Conservation (phyloP, 1,284 basidiomycete species). For the Cystobasidium sp. region DNA sequence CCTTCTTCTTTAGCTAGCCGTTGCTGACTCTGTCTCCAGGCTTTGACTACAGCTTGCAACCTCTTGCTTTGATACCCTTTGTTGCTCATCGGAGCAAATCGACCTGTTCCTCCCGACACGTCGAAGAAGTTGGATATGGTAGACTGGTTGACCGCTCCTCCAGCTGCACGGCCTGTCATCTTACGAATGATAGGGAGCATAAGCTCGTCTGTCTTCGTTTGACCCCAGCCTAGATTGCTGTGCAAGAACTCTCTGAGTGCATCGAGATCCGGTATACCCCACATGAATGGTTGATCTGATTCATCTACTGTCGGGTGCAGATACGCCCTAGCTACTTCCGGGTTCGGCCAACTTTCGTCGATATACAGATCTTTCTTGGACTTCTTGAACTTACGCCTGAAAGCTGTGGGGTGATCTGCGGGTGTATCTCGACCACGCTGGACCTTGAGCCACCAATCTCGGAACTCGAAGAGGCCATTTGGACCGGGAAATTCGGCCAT, state of each 20-base stretch:
- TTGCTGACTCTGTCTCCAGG: constrained; percentile 66
- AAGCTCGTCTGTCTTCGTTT: constrained; percentile 86
- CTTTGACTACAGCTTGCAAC: constrained; percentile 84
- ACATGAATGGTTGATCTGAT: constrained; percentile 92
- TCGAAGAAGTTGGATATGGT: constrained; percentile 65
- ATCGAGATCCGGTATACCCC: constrained; percentile 94
- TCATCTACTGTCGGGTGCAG: constrained; percentile 85
- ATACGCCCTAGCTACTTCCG: constrained; percentile 89
- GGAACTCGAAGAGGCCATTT: constrained; percentile 81
- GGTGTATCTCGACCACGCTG: constrained; percentile 76
- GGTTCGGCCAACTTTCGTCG: constrained; percentile 82
- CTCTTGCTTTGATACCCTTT: constrained; percentile 83
- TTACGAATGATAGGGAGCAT: constrained; percentile 91
- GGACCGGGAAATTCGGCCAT: constrained; percentile 85
- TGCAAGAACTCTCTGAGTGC: constrained; percentile 77
- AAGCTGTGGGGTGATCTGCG: constrained; percentile 72
- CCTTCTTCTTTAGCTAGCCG: constrained; percentile 36
- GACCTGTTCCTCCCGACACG: constrained; percentile 61
- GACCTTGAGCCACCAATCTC: constrained; percentile 94
- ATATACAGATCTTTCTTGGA: constrained; percentile 83
- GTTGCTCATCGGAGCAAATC: constrained; percentile 74
- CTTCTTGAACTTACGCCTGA: constrained; percentile 86
- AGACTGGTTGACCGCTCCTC: constrained; percentile 67
- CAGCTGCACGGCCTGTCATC: constrained; percentile 66
- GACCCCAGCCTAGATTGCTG: constrained; percentile 83